A percentile compares a stretch with the other conserved stretches of the same genome.
Evolutionary conservation across 495 filamentous ascomycete species (phyloP).

Genomic region (Aspergillus carlsbadensis): DNA sequence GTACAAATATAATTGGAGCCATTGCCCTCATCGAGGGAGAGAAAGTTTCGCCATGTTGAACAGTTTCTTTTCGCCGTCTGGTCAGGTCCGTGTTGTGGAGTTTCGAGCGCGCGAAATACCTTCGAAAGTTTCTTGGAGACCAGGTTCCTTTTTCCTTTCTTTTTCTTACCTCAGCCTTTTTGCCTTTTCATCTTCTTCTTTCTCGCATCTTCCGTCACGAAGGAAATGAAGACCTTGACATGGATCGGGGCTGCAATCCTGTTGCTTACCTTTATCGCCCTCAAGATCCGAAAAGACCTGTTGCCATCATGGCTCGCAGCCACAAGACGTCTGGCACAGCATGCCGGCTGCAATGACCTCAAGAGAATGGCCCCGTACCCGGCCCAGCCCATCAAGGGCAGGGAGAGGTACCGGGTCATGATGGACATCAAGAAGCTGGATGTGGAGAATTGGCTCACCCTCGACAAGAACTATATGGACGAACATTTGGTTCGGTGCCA

Average conservation of each 20-base stretch:
- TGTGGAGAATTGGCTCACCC: conserved; percentile 51
- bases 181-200: conserved; percentile 6
- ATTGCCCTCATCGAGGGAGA: conserved; percentile 19
- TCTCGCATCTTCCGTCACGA: conserved; percentile 10
- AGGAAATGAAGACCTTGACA: conserved; percentile 38
- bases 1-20: conserved; percentile 22
- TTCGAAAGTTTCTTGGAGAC: conserved; percentile 20
- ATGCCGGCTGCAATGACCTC: conserved; percentile 27
- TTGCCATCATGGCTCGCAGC: conserved; percentile 11
- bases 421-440: conserved; percentile 57
- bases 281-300: conserved; percentile 14
- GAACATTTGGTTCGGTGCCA: conserved; percentile 46
- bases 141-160: conserved; percentile 16
- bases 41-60: conserved; percentile 21
- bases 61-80: conserved; percentile 12
- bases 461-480: conserved; percentile 52
- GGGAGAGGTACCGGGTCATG: conserved; percentile 46
- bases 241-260: conserved; percentile 35
- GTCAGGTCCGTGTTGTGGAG: conserved; percentile 16
- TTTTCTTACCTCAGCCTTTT: conserved; percentile 11
- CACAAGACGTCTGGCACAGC: conserved; percentile 1
- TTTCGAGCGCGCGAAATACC: conserved; percentile 11
- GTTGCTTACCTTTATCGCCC: conserved; percentile 42
- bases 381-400: conserved; percentile 44
- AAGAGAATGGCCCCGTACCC: conserved; percentile 44